Conservation (phyloP, 2,329 filamentous ascomycete species). For the Botrytis byssoidea region DNA sequence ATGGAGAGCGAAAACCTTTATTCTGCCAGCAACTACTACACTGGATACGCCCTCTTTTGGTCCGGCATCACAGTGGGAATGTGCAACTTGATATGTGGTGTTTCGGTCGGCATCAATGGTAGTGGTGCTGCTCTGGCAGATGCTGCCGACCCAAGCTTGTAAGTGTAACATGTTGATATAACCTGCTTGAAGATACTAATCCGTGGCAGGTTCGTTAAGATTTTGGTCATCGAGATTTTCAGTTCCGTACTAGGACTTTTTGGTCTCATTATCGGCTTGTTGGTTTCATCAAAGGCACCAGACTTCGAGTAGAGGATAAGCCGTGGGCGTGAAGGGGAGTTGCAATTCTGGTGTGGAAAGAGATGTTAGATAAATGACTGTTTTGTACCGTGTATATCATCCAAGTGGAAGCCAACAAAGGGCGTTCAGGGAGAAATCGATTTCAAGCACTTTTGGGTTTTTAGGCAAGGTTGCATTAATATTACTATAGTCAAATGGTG, state of each 20-base stretch:
- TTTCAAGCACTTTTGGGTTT: constrained; percentile 24
- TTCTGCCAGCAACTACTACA: constrained; percentile 82
- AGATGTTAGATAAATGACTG: constrained; percentile 19
- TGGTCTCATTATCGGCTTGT: constrained; percentile 88
- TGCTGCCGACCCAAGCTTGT: constrained; percentile 88
- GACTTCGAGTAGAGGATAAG: constrained; percentile 54
- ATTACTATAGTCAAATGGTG: constrained; percentile 20
- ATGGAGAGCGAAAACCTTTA: constrained; percentile 65
- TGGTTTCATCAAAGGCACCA: constrained; percentile 79
- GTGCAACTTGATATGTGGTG: constrained; percentile 94
- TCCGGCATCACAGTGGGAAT: constrained; percentile 87
- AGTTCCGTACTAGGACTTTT: constrained; percentile 96
- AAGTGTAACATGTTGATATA: constrained; percentile 44
- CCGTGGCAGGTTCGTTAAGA: constrained; percentile 82
- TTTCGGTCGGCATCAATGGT: constrained; percentile 96
- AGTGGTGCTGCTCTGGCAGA: constrained; percentile 95
- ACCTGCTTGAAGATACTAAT: constrained; percentile 24
- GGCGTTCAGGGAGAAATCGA: constrained; percentile 32
- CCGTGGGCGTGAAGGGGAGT: not conserved
- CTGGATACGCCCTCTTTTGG: constrained; percentile 95
- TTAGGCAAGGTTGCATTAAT: constrained; percentile 24
- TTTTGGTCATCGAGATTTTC: constrained; percentile 98
- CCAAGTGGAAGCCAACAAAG: constrained; percentile 21
- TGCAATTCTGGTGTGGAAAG: not conserved
- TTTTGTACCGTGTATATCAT: constrained; percentile 30